A percentile compares a stretch with the other conserved stretches of the same genome.
phyloP scores from a whole-genome alignment of 2,329 filamentous ascomycete genomes.

The Epichloe coenophiala region DNA sequence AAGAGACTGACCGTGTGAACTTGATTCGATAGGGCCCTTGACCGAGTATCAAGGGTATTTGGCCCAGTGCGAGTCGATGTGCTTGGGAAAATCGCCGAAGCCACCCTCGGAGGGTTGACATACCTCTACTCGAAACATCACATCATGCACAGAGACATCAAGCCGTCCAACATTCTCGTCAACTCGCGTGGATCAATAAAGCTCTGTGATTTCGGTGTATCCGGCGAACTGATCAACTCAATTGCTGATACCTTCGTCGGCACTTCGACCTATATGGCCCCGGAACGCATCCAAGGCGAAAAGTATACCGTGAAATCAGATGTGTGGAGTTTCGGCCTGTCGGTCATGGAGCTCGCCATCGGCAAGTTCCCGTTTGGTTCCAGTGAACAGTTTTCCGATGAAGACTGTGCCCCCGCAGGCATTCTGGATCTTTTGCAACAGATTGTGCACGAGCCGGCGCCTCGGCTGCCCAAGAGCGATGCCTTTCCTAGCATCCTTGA shows the following conservation, averaged over 20 bases:
- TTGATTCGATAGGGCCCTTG: conserved; percentile 54
- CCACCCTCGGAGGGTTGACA: conserved; percentile 80
- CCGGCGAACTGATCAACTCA: conserved; percentile 92
- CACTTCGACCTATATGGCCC: conserved; percentile 98
- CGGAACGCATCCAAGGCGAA: conserved; percentile 91
- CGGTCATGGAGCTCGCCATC: conserved; percentile 93
- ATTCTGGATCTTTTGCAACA: conserved; percentile 93
- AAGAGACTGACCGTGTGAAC: neutral
- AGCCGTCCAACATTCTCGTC: conserved; percentile 92
- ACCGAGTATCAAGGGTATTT: conserved; percentile 87
- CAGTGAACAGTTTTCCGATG: conserved; percentile 56
- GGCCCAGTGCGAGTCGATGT: conserved; percentile 93
- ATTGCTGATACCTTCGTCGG: conserved; percentile 97
- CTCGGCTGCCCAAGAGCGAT: conserved; percentile 88
- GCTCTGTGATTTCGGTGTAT: conserved; percentile 97
- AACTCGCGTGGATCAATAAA: conserved; percentile 94
- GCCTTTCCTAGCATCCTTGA: conserved; percentile 91
- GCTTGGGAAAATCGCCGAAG: conserved; percentile 92
- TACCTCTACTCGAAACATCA: conserved; percentile 93
- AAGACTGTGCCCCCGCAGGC: conserved; percentile 74
- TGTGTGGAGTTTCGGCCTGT: conserved; percentile 94
- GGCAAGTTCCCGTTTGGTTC: conserved; percentile 90
- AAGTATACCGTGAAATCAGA: conserved; percentile 97
- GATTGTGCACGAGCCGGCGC: conserved; percentile 92
- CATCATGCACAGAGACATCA: conserved; percentile 99